Evolutionary conservation across 805 yeast genomes (phyloP).

Genomic region (Metschnikowia bowlesiae): DNA sequence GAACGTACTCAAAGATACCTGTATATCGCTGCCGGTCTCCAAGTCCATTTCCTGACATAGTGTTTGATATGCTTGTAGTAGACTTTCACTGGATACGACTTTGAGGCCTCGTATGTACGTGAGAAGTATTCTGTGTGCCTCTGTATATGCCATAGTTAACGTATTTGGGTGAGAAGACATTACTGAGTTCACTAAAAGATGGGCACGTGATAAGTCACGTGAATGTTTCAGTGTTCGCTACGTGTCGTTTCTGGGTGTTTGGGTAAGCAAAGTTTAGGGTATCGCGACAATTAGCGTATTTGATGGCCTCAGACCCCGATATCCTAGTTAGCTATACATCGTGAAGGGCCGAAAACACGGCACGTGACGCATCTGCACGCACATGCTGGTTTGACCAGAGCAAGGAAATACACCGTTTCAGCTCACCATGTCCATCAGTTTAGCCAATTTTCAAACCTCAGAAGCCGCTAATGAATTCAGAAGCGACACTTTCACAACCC

Average conservation of each 20-base stretch:
- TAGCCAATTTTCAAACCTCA: constrained; percentile 7
- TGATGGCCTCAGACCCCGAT: background rate
- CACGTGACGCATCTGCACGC: background rate
- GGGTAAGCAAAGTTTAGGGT: background rate
- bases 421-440: constrained; percentile 10
- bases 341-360: too few species aligned
- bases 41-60: constrained; percentile 10
- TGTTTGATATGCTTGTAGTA: constrained; percentile 5
- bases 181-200: background rate
- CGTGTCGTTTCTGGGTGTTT: background rate
- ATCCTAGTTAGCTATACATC: too few species aligned
- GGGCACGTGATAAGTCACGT: constrained; percentile 1
- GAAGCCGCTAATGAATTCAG: constrained; percentile 17
- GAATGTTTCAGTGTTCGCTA: background rate
- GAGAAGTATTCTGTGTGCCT: constrained; percentile 16
- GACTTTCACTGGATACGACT: constrained; percentile 5
- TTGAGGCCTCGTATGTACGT: constrained; percentile 15
- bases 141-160: constrained; percentile 5
- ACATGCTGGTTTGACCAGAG: background rate
- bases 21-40: constrained; percentile 5
- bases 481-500: constrained; percentile 20
- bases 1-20: constrained; percentile 8
- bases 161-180: background rate
- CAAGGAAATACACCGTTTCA: background rate
- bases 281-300: background rate